Conservation (phyloP, 768 basidiomycete genomes). For the Panaeolus papilionaceus region DNA sequence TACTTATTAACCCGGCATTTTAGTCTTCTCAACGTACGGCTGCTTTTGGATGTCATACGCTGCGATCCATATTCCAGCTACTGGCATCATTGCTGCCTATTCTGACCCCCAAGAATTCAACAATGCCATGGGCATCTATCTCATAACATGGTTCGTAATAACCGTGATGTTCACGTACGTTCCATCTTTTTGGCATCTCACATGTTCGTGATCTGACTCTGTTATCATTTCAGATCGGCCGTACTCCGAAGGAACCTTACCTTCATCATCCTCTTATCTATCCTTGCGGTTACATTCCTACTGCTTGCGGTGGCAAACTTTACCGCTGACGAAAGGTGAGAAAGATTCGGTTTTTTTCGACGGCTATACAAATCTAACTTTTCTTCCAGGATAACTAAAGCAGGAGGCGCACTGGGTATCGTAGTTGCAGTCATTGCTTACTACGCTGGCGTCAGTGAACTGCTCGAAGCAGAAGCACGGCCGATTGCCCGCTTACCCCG, state of each 20-base stretch:
- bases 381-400: slow-evolving; percentile 38
- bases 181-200: slow-evolving; percentile 5
- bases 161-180: slow-evolving; percentile 60
- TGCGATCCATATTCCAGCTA: slow-evolving; percentile 68
- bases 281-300: slow-evolving; percentile 34
- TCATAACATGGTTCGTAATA: slow-evolving; percentile 70
- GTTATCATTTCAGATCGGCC: slow-evolving; percentile 27
- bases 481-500: slow-evolving; percentile 44
- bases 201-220: not conserved
- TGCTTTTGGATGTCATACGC: slow-evolving; percentile 85
- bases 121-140: slow-evolving; percentile 71
- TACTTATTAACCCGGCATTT: not conserved
- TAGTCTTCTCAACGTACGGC: slow-evolving; percentile 77
- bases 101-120: slow-evolving; percentile 43
- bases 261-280: slow-evolving; percentile 32
- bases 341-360: not conserved
- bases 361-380: not conserved
- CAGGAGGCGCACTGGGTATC: slow-evolving; percentile 48
- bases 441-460: slow-evolving; percentile 49
- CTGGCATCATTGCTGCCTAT: slow-evolving; percentile 63
- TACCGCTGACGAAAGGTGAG: slow-evolving; percentile 30
- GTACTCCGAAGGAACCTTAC: slow-evolving; percentile 33
- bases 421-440: slow-evolving; percentile 50
- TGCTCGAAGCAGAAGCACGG: slow-evolving; percentile 43
- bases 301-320: slow-evolving; percentile 37